Conservation (phyloP, 441 rosid species). For the Manihot esculenta region DNA sequence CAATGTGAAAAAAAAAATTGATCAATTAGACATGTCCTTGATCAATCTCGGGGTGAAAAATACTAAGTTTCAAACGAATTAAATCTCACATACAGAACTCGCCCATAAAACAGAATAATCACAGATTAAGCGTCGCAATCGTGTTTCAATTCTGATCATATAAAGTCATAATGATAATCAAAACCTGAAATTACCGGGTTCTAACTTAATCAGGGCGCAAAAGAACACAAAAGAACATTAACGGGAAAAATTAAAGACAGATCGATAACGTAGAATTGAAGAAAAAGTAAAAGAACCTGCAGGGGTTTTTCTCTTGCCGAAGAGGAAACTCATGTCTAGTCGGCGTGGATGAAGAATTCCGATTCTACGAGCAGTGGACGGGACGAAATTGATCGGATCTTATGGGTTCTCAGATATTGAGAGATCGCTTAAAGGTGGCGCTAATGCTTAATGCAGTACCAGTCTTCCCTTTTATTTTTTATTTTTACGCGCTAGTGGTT, state of each 20-base stretch:
- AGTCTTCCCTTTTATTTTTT: background rate
- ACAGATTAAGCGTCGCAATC: background rate
- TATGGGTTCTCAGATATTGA: background rate
- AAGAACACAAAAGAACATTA: background rate
- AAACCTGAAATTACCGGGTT: background rate
- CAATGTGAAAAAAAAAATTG: too few relatives aligned
- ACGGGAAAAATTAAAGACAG: background rate
- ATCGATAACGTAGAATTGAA: background rate
- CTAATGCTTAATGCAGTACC: background rate
- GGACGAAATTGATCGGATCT: background rate
- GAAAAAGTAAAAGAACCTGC: constrained; percentile 48
- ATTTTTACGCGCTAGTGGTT: constrained; percentile 28
- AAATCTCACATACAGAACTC: too few relatives aligned
- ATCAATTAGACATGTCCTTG: background rate
- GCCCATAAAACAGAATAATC: background rate
- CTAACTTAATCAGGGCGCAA: too few relatives aligned
- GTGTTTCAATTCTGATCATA: background rate
- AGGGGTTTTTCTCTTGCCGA: constrained; percentile 83
- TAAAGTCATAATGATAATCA: background rate
- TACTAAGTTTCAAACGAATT: too few relatives aligned
- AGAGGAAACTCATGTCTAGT: constrained; percentile 69
- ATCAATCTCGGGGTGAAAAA: too few relatives aligned
- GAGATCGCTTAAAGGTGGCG: constrained; percentile 1
- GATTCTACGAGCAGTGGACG: background rate
- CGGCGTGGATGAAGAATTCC: background rate